A percentile compares a stretch with the other conserved stretches of the same genome.
These are phyloP conservation scores for Phytopythium kandeliae DNA, from an alignment of 352 stramenopile genomes.

Conservation along the genomic window DNA sequence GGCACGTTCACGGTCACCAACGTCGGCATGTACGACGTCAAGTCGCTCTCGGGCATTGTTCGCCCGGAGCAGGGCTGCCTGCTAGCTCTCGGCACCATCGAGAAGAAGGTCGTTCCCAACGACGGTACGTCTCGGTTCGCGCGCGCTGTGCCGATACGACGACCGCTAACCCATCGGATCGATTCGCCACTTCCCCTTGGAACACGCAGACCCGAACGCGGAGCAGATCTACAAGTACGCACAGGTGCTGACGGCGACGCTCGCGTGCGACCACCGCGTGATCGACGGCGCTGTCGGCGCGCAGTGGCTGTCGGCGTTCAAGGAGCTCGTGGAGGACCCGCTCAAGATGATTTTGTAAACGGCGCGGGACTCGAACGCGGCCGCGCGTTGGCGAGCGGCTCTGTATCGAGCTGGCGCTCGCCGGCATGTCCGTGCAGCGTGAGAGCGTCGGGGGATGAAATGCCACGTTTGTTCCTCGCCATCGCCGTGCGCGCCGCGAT, in stretches of 20 bases:
- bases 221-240: conserved; percentile 87
- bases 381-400: neutral
- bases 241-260: conserved; percentile 93
- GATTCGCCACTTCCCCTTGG: no score
- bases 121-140: conserved; percentile 52
- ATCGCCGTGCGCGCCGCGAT: neutral
- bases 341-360: conserved; percentile 95
- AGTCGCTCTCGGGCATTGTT: conserved; percentile 94
- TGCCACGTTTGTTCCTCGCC: neutral
- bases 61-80: conserved; percentile 89
- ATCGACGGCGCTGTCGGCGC: conserved; percentile 97
- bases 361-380: neutral
- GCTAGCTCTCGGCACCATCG: conserved; percentile 92
- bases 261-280: conserved; percentile 97
- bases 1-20: conserved; percentile 97
- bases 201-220: conserved; percentile 46
- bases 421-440: neutral
- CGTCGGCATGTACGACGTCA: conserved; percentile 96
- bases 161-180: conserved; percentile 21
- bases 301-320: conserved; percentile 95
- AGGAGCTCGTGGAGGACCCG: conserved; percentile 95
- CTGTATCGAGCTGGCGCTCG: neutral
- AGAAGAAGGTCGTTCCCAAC: conserved; percentile 94
- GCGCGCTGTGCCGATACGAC: no score
- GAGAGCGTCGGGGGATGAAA: neutral